These are phyloP conservation scores for Kazachstania viticola DNA, from an alignment of 805 yeast species.

Conservation along the genomic window DNA sequence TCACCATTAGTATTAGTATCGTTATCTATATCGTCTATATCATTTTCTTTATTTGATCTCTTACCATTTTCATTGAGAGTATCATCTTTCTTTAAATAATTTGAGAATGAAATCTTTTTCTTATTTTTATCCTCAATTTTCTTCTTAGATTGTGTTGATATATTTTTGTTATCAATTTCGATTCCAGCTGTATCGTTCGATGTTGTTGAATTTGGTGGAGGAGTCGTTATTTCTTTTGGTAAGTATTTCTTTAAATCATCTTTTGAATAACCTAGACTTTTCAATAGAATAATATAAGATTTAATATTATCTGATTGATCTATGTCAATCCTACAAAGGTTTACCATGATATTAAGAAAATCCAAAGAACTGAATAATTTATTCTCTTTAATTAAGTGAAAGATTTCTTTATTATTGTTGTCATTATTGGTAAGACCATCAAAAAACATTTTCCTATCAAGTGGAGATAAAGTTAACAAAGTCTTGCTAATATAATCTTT, in stretches of 20 bases:
- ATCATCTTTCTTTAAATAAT: constrained; percentile 23
- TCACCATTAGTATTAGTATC: neutral
- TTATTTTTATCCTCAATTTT: constrained; percentile 8
- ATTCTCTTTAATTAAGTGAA: constrained; percentile 1
- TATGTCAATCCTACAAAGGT: constrained; percentile 18
- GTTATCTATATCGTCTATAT: no score
- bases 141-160: no score
- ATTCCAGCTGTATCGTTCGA: neutral
- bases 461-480: constrained; percentile 15
- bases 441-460: constrained; percentile 19
- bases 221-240: constrained; percentile 3
- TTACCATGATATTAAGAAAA: no score
- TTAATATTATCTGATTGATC: constrained; percentile 15
- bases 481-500: constrained; percentile 14
- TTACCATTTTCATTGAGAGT: constrained; percentile 11
- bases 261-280: constrained; percentile 13
- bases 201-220: neutral
- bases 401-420: neutral
- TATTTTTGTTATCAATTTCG: neutral
- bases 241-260: constrained; percentile 2
- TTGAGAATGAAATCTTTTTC: constrained; percentile 26
- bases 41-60: constrained; percentile 6
- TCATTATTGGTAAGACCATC: constrained; percentile 10
- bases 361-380: constrained; percentile 9
- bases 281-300: constrained; percentile 14